Evolutionary conservation across 805 yeast species (phyloP), one percentile per base, ranked within the genome.

Genomic region (Candida andamanensis): DNA sequence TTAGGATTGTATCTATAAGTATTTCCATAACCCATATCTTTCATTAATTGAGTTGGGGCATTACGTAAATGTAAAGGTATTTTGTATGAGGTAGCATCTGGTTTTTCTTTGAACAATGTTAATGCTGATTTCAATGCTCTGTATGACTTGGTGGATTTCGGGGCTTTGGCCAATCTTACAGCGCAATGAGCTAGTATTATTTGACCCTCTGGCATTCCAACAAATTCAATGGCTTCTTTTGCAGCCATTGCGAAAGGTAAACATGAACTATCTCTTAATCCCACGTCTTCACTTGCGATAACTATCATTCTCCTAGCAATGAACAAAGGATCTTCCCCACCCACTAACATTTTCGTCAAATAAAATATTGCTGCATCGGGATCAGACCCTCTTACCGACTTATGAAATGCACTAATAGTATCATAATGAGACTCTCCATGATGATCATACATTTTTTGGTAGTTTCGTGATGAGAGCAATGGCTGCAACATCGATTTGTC

Each of bases 161-260:
- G 76, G 0, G 97, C 94, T 33, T 76, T 60, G 0, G 97, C 94
- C 15, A 92, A 62, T 45, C 89, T 84, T n/a, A 83, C 86, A 1
- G 95, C 89, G 56, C 96, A 87, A 46, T 92, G 97, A 0, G 87
- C 97, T 26, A 92, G 58, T 5, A 86, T 78, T 15, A 85, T 67
- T 52, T 89, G 95, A 2, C 92, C 90, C 49, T 92, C 98, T 0
- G 98, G 98, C 72, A 92, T 66, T 0, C 98, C 99, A 14, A 92
- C 72, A 55, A 83, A 84, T 60, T 85, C 87, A 3, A 85, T 80
- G 0, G 97, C 86, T 26, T 85, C 85, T 53, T 84, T 85, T 0
- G 95, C 75, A 0, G 96, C 78, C 3, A 83, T 69, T 1, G 95
- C 92, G 60, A 92, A 80, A 2, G 96, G 95, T 26, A 92, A 58